Percentiles rank a stretch among this genome's conserved stretches.
Conservation (phyloP, 495 filamentous ascomycete genomes). For the Trichoderma reesei region DNA sequence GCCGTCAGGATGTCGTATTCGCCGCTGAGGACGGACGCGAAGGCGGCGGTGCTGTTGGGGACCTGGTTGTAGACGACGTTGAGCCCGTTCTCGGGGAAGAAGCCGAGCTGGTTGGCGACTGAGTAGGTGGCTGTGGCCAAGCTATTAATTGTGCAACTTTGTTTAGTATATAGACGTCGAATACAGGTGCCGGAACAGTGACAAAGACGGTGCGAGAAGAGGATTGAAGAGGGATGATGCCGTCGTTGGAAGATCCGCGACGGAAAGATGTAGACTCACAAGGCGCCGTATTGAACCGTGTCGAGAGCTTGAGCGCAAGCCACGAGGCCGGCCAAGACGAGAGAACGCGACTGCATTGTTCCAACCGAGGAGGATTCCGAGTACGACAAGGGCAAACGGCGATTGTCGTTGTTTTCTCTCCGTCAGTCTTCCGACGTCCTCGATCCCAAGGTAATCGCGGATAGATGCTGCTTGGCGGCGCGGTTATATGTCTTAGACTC, state of each 20-base stretch:
- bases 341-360: neutral
- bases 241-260: neutral
- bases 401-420: neutral
- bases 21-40: constrained; percentile 18
- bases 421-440: neutral
- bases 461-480: too few species aligned
- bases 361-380: neutral
- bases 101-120: constrained; percentile 22
- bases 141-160: too few species aligned
- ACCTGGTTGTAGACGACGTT: constrained; percentile 22
- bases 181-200: too few species aligned
- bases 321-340: neutral
- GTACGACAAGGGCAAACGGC: neutral
- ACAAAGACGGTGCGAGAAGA: too few species aligned
- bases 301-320: neutral
- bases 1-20: constrained; percentile 21
- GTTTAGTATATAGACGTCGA: too few species aligned
- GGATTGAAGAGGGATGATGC: too few species aligned
- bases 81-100: constrained; percentile 21
- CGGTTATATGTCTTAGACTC: too few species aligned
- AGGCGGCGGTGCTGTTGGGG: constrained; percentile 21
- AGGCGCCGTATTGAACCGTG: constrained; percentile 8
- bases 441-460: too few species aligned
- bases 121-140: constrained; percentile 22
- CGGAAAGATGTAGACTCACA: constrained; percentile 3